phyloP scores from a whole-genome alignment of 192 early-diverging fungal genomes.

The Rhizophagus sp. region DNA sequence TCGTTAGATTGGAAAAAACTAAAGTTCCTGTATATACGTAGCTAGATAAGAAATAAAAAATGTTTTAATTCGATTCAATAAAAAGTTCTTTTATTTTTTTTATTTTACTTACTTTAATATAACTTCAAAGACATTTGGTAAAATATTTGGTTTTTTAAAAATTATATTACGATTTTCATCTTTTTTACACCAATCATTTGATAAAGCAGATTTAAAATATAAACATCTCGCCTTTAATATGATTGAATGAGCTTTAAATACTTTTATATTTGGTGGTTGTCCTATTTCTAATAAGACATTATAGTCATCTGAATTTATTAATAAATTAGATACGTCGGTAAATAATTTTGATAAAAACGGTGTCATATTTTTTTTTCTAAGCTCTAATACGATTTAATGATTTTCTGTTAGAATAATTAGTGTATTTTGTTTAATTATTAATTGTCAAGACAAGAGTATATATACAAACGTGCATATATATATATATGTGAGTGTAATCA shows the following conservation, averaged over 20 bases:
- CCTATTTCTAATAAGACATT: conserved; percentile 14
- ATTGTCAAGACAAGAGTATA: no score
- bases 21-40: conserved; percentile 3
- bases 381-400: no score
- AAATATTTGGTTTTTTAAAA: conserved; percentile 20
- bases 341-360: not conserved
- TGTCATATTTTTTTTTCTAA: not conserved
- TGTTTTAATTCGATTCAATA: no score
- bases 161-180: not conserved
- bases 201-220: conserved; percentile 23
- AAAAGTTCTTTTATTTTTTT: no score
- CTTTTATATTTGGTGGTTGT: not conserved
- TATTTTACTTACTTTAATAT: conserved; percentile 14
- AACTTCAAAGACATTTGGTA: conserved; percentile 5
- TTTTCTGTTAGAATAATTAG: no score
- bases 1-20: not conserved
- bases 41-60: not conserved
- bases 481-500: no score
- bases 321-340: conserved; percentile 15
- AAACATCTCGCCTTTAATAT: conserved; percentile 14
- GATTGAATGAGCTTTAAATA: conserved; percentile 21
- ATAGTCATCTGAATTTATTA: conserved; percentile 19
- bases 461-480: no score
- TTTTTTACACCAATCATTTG: conserved; percentile 19
- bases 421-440: no score